phyloP scores from a whole-genome alignment of 1,284 basidiomycete genomes.

The Sporisorium exsertum region DNA sequence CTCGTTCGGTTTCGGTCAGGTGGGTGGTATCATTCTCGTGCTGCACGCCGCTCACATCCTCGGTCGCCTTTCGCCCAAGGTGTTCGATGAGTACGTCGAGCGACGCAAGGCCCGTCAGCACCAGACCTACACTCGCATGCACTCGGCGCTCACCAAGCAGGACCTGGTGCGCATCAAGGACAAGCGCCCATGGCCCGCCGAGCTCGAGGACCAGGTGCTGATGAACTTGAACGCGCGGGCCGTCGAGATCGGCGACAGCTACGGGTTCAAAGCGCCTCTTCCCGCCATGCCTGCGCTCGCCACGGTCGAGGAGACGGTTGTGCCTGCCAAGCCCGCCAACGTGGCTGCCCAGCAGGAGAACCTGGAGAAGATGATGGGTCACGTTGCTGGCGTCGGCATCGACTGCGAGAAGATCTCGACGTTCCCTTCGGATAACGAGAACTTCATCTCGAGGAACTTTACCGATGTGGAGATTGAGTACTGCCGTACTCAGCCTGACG shows the following conservation, averaged over 20 bases:
- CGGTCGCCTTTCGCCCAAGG: constrained; percentile 80
- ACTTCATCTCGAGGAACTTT: constrained; percentile 91
- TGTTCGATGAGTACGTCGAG: constrained; percentile 81
- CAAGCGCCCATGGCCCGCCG: constrained; percentile 86
- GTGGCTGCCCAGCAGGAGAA: constrained; percentile 55
- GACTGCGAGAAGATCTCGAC: constrained; percentile 86
- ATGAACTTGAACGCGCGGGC: constrained; percentile 90
- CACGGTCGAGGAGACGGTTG: constrained; percentile 27
- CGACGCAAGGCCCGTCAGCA: constrained; percentile 54
- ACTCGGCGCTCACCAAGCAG: constrained; percentile 61
- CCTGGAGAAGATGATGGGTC: constrained; percentile 66
- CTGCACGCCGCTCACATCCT: constrained; percentile 92
- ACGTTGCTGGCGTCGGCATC: constrained; percentile 79
- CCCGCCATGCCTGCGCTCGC: constrained; percentile 52
- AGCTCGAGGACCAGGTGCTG: constrained; percentile 87
- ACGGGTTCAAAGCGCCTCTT: constrained; percentile 58
- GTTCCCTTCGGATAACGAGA: constrained; percentile 89
- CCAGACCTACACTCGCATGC: constrained; percentile 65
- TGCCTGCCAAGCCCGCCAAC: constrained; percentile 51
- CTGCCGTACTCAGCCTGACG: constrained; percentile 87
- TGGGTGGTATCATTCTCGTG: constrained; percentile 86
- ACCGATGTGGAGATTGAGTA: constrained; percentile 88
- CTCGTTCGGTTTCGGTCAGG: constrained; percentile 98
- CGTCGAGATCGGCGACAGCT: constrained; percentile 57
- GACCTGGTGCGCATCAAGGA: constrained; percentile 89